Evolutionary conservation across 108 stramenopile species (phyloP), one percentile per base, ranked within the genome.

Genomic region (Thalassiosira profunda): DNA sequence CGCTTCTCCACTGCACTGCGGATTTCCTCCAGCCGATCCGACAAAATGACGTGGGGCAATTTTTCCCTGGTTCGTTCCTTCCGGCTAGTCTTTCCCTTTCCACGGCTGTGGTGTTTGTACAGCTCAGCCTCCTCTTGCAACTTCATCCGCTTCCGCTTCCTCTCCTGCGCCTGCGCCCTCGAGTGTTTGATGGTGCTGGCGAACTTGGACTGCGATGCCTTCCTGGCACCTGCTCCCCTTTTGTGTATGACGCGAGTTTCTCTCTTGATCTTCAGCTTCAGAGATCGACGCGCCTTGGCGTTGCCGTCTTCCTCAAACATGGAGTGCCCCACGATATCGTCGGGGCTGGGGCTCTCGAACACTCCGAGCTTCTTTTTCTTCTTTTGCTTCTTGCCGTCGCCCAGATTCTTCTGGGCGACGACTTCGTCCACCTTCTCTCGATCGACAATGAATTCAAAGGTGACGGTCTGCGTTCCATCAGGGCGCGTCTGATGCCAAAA

Each of bases 261-360:
- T 47, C 56, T 66, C 70, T 58, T 59, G 18, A 74, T 21, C 38
- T 68, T 79, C 2, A 75, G 23, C 14, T 67, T 68, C 26, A 72
- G 14, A 35, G 45, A 44, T 6, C 43, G 28, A 24, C 60, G 53
- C 20, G 18, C 38, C 30, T 48, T 56, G 9, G 20, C 25, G 42
- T 88, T 85, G 44, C 90, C 90, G 49, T 91, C 91, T 29, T 96
- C 94, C 77, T 89, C 88, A 65, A 92, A 96, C 61, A 89, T 76
- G 24, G 95, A 83, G 70, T 96, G 92, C 3, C 95, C 95, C 8
- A 88, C 63, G 55, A 33, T 72, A 74, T 53, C 47, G 33, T 28
- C 67, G n/a, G n/a, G n/a, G n/a, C n/a, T n/a, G n/a, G n/a, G n/a
- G n/a, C n/a, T n/a, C 24, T 38, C 68, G 33, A 76, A 44, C 43